These are phyloP conservation scores for Penicillium maclennaniae DNA, from an alignment of 495 filamentous ascomycete species.

Conservation along the genomic window DNA sequence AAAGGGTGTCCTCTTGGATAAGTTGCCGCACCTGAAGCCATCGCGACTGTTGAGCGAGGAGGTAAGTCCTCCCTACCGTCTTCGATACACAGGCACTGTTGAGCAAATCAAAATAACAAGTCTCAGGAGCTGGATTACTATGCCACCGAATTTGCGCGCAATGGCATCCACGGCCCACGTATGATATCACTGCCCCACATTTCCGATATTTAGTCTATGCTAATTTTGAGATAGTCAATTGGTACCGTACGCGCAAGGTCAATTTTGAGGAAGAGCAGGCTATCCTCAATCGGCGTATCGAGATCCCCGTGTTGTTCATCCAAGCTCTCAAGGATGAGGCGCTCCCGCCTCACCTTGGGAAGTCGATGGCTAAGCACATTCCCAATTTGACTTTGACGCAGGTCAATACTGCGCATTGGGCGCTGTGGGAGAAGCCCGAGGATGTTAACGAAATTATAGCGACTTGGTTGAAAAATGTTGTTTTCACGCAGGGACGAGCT, in stretches of 20 bases:
- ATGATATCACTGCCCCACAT: constrained; percentile 26
- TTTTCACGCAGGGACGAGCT: constrained; percentile 15
- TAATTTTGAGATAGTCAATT: constrained; percentile 52
- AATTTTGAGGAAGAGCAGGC: constrained; percentile 74
- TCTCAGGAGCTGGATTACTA: constrained; percentile 73
- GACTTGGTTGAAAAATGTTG: constrained; percentile 46
- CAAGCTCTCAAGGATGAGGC: constrained; percentile 64
- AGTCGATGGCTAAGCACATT: constrained; percentile 62
- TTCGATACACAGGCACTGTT: not conserved
- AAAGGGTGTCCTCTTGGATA: constrained; percentile 55
- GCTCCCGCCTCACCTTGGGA: constrained; percentile 61
- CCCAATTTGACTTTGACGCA: constrained; percentile 55
- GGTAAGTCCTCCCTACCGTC: constrained; percentile 27
- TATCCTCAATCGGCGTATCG: constrained; percentile 48
- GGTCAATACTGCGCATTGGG: constrained; percentile 67
- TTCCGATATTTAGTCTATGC: not conserved
- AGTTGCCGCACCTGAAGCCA: constrained; percentile 44
- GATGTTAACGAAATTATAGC: constrained; percentile 49
- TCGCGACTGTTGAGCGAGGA: constrained; percentile 58
- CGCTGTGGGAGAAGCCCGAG: constrained; percentile 59
- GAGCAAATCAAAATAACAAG: not conserved
- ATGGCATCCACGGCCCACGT: constrained; percentile 72
- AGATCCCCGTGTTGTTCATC: constrained; percentile 70
- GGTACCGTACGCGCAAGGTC: constrained; percentile 69
- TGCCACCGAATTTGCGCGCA: constrained; percentile 59